A percentile compares a stretch with the other conserved stretches of the same genome.
Conservation (phyloP, 2,329 filamentous ascomycete species). For the Exserohilum rostratum region DNA sequence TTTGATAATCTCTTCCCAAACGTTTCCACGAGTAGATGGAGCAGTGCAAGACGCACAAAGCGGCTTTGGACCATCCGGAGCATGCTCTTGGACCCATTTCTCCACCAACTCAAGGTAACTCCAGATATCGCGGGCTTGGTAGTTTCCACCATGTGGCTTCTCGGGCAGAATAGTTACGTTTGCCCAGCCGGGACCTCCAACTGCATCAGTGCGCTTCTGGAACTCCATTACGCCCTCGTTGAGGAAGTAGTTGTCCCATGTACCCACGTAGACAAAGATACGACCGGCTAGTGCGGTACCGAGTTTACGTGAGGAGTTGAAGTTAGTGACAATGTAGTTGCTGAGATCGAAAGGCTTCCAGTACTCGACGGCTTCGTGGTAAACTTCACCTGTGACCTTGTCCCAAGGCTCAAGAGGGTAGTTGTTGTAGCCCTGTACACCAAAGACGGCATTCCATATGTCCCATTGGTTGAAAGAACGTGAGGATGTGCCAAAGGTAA, state of each 20-base stretch:
- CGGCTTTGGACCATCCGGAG: slow-evolving; percentile 39
- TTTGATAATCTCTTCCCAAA: slow-evolving; percentile 43
- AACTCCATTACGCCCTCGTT: slow-evolving; percentile 48
- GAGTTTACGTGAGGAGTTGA: slow-evolving; percentile 40
- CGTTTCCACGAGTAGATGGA: slow-evolving; percentile 36
- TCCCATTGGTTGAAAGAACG: slow-evolving; percentile 48
- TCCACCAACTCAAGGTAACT: slow-evolving; percentile 44
- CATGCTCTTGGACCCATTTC: slow-evolving; percentile 40
- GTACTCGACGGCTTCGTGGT: slow-evolving; percentile 43
- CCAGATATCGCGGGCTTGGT: slow-evolving; percentile 41
- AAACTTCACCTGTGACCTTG: slow-evolving; percentile 49
- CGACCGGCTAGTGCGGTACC: slow-evolving; percentile 40
- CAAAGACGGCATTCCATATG: slow-evolving; percentile 48
- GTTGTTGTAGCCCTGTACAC: slow-evolving; percentile 45
- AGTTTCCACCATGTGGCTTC: slow-evolving; percentile 43
- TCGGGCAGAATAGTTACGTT: slow-evolving; percentile 45
- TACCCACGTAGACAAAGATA: slow-evolving; percentile 47
- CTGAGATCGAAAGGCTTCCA: slow-evolving; percentile 49
- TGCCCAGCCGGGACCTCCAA: slow-evolving; percentile 44
- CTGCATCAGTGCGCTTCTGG: slow-evolving; percentile 40
- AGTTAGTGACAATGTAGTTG: slow-evolving; percentile 43
- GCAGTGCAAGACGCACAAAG: slow-evolving; percentile 27
- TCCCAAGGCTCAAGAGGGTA: slow-evolving; percentile 51
- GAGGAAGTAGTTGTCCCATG: slow-evolving; percentile 45
- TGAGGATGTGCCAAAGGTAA: slow-evolving; percentile 44